phyloP scores from a whole-genome alignment of 2,329 filamentous ascomycete species.

The Diaporthe citri region DNA sequence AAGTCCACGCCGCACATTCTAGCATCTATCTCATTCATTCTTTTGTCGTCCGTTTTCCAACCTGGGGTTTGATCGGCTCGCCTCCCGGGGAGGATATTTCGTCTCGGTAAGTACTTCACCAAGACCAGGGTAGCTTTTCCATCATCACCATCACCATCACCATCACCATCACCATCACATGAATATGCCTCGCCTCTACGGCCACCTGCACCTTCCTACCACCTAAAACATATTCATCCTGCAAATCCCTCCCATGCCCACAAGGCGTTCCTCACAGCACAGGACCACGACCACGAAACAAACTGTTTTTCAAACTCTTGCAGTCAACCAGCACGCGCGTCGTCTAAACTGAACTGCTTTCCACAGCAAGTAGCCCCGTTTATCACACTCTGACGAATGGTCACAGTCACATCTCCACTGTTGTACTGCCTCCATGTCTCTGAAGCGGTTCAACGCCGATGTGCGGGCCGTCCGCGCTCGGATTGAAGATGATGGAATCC shows the following conservation, averaged over 20 bases:
- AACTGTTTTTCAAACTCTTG: neutral
- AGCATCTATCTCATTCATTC: neutral
- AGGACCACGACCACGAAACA: too few species aligned
- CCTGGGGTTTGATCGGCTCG: neutral
- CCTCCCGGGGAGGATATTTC: neutral
- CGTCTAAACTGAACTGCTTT: neutral
- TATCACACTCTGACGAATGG: neutral
- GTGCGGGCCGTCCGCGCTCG: slow-evolving; percentile 56
- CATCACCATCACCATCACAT: neutral
- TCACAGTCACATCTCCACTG: neutral
- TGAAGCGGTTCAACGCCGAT: slow-evolving; percentile 75
- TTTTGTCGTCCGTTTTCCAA: neutral
- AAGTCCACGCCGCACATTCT: neutral
- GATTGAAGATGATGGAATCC: slow-evolving; percentile 51
- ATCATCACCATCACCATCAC: neutral
- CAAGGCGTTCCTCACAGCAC: too few species aligned
- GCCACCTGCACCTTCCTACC: neutral
- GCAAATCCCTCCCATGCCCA: neutral
- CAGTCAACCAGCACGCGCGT: neutral
- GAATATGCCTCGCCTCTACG: neutral
- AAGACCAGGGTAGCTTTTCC: too few species aligned
- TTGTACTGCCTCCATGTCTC: slow-evolving; percentile 67
- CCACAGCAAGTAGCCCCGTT: neutral
- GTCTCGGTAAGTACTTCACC: slow-evolving; percentile 3
- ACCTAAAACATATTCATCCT: neutral